These are phyloP conservation scores for Magnaporthiopsis poae DNA, from an alignment of 2,329 filamentous ascomycete species.

Conservation along the genomic window DNA sequence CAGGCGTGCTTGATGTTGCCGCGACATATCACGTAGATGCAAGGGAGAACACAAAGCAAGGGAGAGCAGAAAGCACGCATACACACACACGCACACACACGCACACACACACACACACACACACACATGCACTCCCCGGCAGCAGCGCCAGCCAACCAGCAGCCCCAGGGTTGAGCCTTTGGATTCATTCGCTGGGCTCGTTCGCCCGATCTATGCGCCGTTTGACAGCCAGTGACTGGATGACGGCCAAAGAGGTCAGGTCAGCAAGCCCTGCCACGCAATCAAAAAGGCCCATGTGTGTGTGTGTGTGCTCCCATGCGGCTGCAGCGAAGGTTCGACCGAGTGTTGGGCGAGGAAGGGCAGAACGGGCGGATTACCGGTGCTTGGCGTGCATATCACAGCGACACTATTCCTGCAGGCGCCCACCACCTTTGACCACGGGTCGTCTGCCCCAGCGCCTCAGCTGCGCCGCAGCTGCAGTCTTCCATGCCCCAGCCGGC, in stretches of 20 bases:
- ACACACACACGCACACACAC: not conserved
- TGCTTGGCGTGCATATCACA: slow-evolving; percentile 3
- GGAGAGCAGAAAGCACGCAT: not conserved
- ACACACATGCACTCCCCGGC: not conserved
- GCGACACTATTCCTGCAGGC: slow-evolving; percentile 5
- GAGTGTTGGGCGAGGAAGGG: not conserved
- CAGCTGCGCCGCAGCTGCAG: slow-evolving; percentile 5
- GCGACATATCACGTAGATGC: not conserved
- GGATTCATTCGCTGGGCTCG: not conserved
- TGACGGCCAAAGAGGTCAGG: not conserved
- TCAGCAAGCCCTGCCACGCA: slow-evolving; percentile 5
- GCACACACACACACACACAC: not conserved
- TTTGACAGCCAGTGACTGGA: not conserved
- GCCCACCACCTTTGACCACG: not conserved
- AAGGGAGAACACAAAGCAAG: not conserved
- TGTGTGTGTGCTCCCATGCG: not conserved
- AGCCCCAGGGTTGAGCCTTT: not conserved
- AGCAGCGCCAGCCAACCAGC: not conserved
- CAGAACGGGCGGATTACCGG: slow-evolving; percentile 1
- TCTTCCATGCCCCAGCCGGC: not conserved
- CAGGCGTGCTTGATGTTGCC: not conserved
- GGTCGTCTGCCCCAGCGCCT: not conserved
- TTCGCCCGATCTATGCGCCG: not conserved
- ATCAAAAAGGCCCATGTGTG: not conserved
- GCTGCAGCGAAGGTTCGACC: not conserved